Percentiles rank a stretch among this genome's conserved stretches.
These are phyloP conservation scores for Lepraria neglecta DNA, from an alignment of 495 filamentous ascomycete genomes.

Conservation along the genomic window DNA sequence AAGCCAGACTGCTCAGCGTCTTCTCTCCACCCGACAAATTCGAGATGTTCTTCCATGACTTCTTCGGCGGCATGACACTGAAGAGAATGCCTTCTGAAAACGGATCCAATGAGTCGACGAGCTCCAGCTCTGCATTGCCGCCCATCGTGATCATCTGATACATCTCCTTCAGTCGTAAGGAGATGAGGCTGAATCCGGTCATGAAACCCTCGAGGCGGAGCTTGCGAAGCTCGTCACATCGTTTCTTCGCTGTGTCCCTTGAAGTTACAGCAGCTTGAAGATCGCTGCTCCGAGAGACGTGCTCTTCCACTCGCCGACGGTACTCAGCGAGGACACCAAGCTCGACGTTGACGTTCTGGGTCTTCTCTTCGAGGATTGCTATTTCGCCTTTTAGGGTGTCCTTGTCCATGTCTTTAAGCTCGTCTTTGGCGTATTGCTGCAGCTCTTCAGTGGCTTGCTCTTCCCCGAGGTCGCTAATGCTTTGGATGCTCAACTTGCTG, in stretches of 20 bases:
- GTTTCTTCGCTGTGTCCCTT: conserved; percentile 81
- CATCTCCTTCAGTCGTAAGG: conserved; percentile 97
- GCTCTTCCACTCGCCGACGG: conserved; percentile 80
- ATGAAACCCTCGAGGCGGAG: conserved; percentile 93
- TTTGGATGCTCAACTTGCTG: conserved; percentile 67
- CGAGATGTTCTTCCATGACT: conserved; percentile 98
- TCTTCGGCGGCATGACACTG: conserved; percentile 98
- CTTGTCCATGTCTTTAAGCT: conserved; percentile 89
- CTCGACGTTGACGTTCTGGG: conserved; percentile 80
- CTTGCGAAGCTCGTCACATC: conserved; percentile 83
- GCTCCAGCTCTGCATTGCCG: conserved; percentile 92
- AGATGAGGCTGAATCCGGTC: conserved; percentile 93
- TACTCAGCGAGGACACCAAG: conserved; percentile 90
- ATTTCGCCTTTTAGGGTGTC: conserved; percentile 79
- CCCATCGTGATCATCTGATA: conserved; percentile 99
- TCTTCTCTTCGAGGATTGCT: conserved; percentile 85
- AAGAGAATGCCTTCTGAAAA: conserved; percentile 97
- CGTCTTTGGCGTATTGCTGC: conserved; percentile 79
- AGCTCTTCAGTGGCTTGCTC: conserved; percentile 53
- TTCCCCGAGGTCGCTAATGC: conserved; percentile 62
- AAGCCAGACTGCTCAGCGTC: conserved; percentile 84
- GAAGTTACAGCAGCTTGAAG: conserved; percentile 64
- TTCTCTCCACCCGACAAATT: conserved; percentile 96
- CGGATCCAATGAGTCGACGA: conserved; percentile 90
- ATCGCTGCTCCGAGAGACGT: conserved; percentile 73